Conservation (phyloP, 169 alveolate species). For the Cryptosporidium viatorum region DNA sequence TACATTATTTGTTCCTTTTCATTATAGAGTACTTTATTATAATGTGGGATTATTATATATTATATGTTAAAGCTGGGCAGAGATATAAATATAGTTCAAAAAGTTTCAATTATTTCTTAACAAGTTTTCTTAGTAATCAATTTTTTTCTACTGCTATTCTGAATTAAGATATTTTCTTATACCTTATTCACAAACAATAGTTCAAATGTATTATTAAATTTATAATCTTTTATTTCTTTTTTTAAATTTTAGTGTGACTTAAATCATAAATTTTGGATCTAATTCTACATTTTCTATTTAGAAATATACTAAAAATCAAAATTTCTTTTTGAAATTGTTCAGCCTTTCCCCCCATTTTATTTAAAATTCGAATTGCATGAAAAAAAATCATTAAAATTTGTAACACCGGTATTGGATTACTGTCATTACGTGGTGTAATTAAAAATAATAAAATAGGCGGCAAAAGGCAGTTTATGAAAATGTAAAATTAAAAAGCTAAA, state of each 20-base stretch:
- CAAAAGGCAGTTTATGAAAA: constrained; percentile 10
- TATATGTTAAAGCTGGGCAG: neutral
- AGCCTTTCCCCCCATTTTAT: neutral
- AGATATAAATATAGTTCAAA: neutral
- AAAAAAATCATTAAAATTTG: neutral
- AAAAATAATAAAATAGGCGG: constrained; percentile 1
- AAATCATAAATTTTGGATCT: too few relatives aligned
- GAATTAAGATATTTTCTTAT: neutral
- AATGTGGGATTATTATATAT: neutral
- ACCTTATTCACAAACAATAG: neutral
- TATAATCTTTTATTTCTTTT: neutral
- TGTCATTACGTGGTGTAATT: neutral
- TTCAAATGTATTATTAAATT: neutral
- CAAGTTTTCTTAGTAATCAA: neutral
- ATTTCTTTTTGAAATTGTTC: neutral
- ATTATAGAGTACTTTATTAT: neutral
- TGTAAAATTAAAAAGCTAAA: neutral
- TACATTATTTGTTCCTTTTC: neutral
- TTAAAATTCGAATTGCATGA: neutral
- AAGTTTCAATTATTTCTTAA: neutral
- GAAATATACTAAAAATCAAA: neutral
- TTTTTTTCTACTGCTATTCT: neutral
- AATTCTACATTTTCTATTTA: neutral
- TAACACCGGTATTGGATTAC: neutral
- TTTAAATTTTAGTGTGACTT: neutral